These are phyloP conservation scores for Trametes pubescens DNA, from an alignment of 1,284 basidiomycete genomes.

Conservation along the genomic window DNA sequence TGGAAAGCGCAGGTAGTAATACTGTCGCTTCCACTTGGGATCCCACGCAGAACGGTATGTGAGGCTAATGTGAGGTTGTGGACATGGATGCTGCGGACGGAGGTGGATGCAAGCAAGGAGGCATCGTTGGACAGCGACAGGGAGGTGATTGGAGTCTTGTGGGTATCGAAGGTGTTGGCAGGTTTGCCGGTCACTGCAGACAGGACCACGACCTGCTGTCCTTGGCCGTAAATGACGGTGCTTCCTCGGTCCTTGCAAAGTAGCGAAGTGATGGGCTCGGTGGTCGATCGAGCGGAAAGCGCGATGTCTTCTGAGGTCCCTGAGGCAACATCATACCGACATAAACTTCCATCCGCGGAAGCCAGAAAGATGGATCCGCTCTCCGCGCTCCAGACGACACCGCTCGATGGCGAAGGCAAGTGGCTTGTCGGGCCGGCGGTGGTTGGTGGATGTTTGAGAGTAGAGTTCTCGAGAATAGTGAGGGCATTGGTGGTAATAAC, in stretches of 20 bases:
- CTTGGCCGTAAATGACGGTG: slow-evolving; percentile 56
- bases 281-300: slow-evolving; percentile 34
- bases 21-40: slow-evolving; percentile 47
- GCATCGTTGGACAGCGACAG: slow-evolving; percentile 66
- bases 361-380: slow-evolving; percentile 62
- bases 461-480: slow-evolving; percentile 52
- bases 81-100: slow-evolving; percentile 59
- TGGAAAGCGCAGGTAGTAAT: slow-evolving; percentile 65
- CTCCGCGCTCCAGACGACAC: slow-evolving; percentile 63
- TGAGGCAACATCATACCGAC: slow-evolving; percentile 56
- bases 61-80: slow-evolving; percentile 64
- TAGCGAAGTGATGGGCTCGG: slow-evolving; percentile 49
- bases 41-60: slow-evolving; percentile 60
- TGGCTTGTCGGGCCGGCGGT: slow-evolving; percentile 47
- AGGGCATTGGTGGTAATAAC: slow-evolving; percentile 33
- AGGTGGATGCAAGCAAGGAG: slow-evolving; percentile 64
- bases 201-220: slow-evolving; percentile 66
- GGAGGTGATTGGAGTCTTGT: slow-evolving; percentile 59
- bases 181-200: slow-evolving; percentile 63
- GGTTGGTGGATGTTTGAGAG: slow-evolving; percentile 54
- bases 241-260: slow-evolving; percentile 53
- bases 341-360: slow-evolving; percentile 50
- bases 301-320: slow-evolving; percentile 52
- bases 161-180: slow-evolving; percentile 65
- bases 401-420: slow-evolving; percentile 50